Conservation (phyloP, 371 early-diverging fungal species). For the Batkoa obscura region DNA sequence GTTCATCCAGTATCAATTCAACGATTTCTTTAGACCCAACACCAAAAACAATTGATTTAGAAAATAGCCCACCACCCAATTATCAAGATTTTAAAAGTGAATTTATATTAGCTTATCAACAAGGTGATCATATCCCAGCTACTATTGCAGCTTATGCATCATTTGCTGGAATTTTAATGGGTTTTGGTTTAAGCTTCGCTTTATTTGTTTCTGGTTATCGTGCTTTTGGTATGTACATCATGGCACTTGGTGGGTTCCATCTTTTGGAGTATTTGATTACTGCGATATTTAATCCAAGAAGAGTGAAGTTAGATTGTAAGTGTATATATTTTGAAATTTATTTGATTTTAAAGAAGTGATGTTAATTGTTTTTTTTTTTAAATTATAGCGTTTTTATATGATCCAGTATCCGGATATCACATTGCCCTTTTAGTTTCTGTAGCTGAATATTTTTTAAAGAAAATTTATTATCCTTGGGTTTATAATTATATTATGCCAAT, state of each 20-base stretch:
- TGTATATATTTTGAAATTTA: not conserved
- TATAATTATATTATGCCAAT: constrained; percentile 29
- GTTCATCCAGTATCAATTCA: no score
- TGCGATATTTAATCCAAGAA: constrained; percentile 41
- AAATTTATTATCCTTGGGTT: constrained; percentile 31
- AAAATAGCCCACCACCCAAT: not conserved
- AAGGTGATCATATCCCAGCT: not conserved
- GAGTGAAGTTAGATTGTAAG: constrained; percentile 40
- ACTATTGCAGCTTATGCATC: not conserved
- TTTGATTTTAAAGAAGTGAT: not conserved
- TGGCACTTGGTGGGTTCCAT: constrained; percentile 44
- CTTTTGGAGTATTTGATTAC: constrained; percentile 56
- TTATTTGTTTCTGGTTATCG: not conserved
- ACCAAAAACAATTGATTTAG: no score
- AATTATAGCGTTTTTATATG: constrained; percentile 44
- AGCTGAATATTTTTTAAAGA: constrained; percentile 45
- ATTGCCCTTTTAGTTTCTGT: constrained; percentile 40
- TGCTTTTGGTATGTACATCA: constrained; percentile 25
- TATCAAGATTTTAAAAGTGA: not conserved
- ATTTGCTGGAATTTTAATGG: constrained; percentile 2
- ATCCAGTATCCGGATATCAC: constrained; percentile 52
- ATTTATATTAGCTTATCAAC: not conserved
- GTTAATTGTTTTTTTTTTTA: not conserved
- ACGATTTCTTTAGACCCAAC: no score
- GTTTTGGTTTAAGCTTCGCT: not conserved